Base-by-base conservation (phyloP, 2,329 filamentous ascomycete species). In the Hypoxylon sp. region DNA sequence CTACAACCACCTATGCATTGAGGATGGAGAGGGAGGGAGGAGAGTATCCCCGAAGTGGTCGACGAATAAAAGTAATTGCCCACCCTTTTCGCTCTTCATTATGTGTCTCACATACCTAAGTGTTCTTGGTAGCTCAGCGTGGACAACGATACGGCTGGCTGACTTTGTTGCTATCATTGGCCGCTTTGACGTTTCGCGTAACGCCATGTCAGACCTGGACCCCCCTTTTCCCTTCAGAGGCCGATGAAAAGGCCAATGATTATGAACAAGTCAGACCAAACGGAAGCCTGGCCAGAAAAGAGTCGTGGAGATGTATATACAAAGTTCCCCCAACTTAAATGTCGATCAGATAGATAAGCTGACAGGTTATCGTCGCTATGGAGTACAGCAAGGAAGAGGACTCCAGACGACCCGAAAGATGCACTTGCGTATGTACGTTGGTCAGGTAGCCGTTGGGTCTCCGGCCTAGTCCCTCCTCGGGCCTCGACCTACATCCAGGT, bases 1-100 rank as follows among this genome's bases (percentile, higher is more conserved):
- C 31, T 18, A 64, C 67, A 64, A 68, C 65, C 27, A 63, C 46
- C 27, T 31, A 55, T 61, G 61, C 61, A 64, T 64, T 38, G 41
- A 62, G n/a, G 58, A 57, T 51, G 55, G 55, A 47, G 15, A 7
- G n/a, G n/a, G n/a, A n/a, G n/a, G n/a, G n/a, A n/a, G n/a, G n/a
- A n/a, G n/a, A n/a, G n/a, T n/a, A n/a, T n/a, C 27, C 51, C 27
- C 55, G 17, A 6, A 24, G 54, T 47, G 42, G 50, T 49, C 54
- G 20, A 48, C 48, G 49, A 64, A 62, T 61, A 17, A 62, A 53
- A 64, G 54, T 62, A 62, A 64, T 58, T 59, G 58, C 48, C 48
- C 60, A 52, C 42, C 57, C 43, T 56, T 23, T 27, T 31, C 11
- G 49, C 24, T 11, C 18, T 11, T 11, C 1, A 9, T 26, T 17